Evolutionary conservation across 257 asterid genomes (phyloP), one percentile per base, ranked within the genome.

Genomic region (Buddleja alternifolia): DNA sequence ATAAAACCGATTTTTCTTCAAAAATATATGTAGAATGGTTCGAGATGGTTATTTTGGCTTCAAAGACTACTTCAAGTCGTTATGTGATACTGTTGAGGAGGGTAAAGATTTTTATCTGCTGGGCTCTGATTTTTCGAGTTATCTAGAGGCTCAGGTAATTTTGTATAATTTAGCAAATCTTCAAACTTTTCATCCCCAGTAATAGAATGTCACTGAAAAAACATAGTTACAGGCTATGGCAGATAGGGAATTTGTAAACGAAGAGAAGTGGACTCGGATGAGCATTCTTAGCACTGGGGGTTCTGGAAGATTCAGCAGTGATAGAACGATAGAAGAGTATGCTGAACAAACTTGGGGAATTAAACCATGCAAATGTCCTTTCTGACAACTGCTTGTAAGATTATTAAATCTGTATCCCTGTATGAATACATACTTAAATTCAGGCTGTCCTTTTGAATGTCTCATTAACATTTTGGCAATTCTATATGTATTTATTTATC

Each of bases 251-350:
- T 82, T 73, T 76, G 81, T 73, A 8, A 74, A 79, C 61, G 63
- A 71, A 68, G 87, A 63, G 41, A 82, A 74, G 63, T 79, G 87
- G 87, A 82, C 63, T 11, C 50, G 36, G 17, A 82, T 76, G 87
- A 82, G 87, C 76, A 82, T 82, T 29, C 81, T 79, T 1, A 63
- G 84, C 60, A 74, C 84, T 3, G 75, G 84, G 10, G 83, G 82
- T 53, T 71, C 87, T 29, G 84, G 81, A 59, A 82, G 74, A 73
- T 82, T 82, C 74, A 82, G 87, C 82, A 82, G 84, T 10, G 87
- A 82, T 55, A 70, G 81, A 73, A 82, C 84, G 4, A 79, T 79
- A 3, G 82, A 79, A 67, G 84, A 82, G 64, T 82, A 82, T 63
- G 84, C 84, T 7, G 51, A 79, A 44, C 73, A 79, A 17, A 67